Conservation (phyloP, 2,329 filamentous ascomycete genomes). For the Ascocoryne sarcoides region DNA sequence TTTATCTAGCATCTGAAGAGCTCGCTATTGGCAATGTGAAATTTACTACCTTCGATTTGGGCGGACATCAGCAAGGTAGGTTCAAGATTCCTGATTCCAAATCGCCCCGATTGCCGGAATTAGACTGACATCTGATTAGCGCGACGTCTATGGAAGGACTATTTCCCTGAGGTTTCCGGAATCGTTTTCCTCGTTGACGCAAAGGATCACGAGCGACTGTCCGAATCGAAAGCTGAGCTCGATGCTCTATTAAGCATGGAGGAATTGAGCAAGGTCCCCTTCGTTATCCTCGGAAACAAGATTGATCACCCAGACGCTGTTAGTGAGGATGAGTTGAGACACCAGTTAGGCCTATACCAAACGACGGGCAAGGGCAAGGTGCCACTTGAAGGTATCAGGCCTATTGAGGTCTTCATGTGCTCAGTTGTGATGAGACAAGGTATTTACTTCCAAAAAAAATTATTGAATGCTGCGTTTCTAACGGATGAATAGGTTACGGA, state of each 20-base stretch:
- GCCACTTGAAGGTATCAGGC: conserved; percentile 81
- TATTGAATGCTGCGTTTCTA: conserved; percentile 10
- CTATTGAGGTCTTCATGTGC: conserved; percentile 99
- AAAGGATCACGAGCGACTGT: conserved; percentile 91
- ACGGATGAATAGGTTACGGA: conserved; percentile 55
- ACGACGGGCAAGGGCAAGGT: conserved; percentile 95
- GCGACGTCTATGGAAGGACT: conserved; percentile 91
- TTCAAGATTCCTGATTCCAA: conserved; percentile 5
- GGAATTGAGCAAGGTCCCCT: conserved; percentile 89
- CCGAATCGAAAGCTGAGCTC: conserved; percentile 92
- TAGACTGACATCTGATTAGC: conserved; percentile 39
- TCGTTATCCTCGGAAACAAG: conserved; percentile 96
- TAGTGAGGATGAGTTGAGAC: conserved; percentile 88
- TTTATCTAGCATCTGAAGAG: conserved; percentile 67
- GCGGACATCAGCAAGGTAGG: conserved; percentile 83
- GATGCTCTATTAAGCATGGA: conserved; percentile 95
- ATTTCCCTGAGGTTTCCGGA: conserved; percentile 91
- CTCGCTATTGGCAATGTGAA: conserved; percentile 87
- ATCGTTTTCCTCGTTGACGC: conserved; percentile 98
- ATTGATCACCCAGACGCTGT: conserved; percentile 96
- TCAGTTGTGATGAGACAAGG: conserved; percentile 96
- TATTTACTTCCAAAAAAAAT: conserved; percentile 33
- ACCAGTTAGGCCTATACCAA: conserved; percentile 89
- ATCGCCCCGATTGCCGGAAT: background rate
- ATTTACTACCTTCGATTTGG: conserved; percentile 90